Evolutionary conservation across 1,139 yeast genomes (phyloP).

Genomic region (Candida tetrigidarum): DNA sequence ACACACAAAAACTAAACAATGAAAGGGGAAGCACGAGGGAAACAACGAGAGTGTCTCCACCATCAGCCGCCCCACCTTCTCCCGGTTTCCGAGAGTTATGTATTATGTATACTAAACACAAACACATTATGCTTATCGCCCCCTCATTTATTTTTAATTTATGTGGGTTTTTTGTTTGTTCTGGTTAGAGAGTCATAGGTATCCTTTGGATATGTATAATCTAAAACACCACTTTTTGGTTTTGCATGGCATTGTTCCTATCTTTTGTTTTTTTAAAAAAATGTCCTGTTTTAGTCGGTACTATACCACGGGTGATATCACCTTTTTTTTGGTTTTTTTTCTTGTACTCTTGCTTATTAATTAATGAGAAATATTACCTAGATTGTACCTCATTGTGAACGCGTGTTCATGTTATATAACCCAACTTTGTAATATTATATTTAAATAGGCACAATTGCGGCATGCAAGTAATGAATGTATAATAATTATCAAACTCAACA

Average conservation of each 20-base stretch:
- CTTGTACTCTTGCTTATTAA: too few relatives aligned
- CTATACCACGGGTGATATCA: not conserved
- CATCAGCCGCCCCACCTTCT: not conserved
- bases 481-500: not conserved
- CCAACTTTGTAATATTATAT: not conserved
- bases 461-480: not conserved
- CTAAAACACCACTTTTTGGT: not conserved
- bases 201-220: conserved; percentile 2
- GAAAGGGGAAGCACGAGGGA: not conserved
- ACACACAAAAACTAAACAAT: not conserved
- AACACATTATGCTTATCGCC: too few relatives aligned
- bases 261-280: too few relatives aligned
- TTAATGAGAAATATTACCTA: not conserved
- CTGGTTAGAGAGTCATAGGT: too few relatives aligned
- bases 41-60: not conserved
- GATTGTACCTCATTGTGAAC: not conserved
- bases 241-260: conserved; percentile 3
- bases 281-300: too few relatives aligned
- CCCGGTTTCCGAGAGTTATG: too few relatives aligned
- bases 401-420: not conserved
- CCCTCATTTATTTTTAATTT: too few relatives aligned
- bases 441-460: not conserved
- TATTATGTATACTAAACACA: too few relatives aligned
- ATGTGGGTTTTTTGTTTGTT: too few relatives aligned
- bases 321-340: not conserved